Base-by-base conservation (phyloP, 352 stramenopile genomes). In the Pythium insidiosum region DNA sequence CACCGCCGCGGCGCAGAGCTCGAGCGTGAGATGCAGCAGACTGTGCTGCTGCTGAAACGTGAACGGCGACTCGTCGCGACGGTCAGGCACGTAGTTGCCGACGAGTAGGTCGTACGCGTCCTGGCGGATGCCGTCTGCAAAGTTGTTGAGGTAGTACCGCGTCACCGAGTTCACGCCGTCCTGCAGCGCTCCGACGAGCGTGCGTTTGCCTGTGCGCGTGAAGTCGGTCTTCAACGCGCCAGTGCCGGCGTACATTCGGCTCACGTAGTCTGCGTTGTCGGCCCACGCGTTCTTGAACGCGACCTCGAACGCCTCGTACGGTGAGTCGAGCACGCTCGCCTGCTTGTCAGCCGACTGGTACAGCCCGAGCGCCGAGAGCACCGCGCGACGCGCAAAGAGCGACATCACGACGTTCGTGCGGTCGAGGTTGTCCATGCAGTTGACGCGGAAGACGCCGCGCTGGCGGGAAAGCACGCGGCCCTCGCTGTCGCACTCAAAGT, bases 381-480 rank as follows among this genome's bases (percentile, higher is more conserved):
- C 63, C 23, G 84, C 61, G n/a, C 80, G 73, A 29, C 88, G 71
- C 31, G 84, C 90, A 53, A 97, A 95, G 30, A 98, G 74, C 57
- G 86, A 96, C 71, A 98, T 96, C 33, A 98, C 93, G 25, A 98
- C 94, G 61, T 98, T 98, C 9, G 94, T 99, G 25, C 95, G 77
- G 73, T 99, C 95, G 10, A 98, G 66, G 62, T 95, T 98, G 75
- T 99, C 95, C 87, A 99, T 98, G 68, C 95, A 99, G 73, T 99
- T 99, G 31, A 95, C 96, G 34, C 95, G 80, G 38, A 98, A 84
- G n/a, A 98, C 83, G 34, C 87, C 88, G 23, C 75, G 78, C 66
- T 99, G 95, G 24, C 71, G 72, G 25, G 64, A 74, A 10, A 76
- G 23, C 16, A 82, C 39, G 18, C 68, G 69, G 15, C 72, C 72